Evolutionary conservation across 2,329 filamentous ascomycete species (phyloP).

Genomic region (Trichophyton benhamiae): DNA sequence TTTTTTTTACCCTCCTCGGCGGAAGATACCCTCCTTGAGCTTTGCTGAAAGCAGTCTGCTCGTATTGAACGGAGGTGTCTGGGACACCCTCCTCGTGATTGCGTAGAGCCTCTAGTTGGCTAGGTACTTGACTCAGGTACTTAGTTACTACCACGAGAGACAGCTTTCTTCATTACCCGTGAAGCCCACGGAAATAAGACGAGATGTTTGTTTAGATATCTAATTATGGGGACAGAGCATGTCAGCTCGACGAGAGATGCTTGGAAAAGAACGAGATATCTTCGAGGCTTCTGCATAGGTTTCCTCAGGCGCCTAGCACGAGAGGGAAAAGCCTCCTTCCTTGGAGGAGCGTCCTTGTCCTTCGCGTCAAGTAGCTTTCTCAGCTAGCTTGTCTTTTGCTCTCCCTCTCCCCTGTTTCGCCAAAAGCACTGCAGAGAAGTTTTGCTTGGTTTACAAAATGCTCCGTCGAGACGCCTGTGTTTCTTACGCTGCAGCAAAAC

Average conservation of each 20-base stretch:
- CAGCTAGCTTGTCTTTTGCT: not conserved
- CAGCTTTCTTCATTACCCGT: too few species aligned
- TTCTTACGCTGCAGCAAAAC: not conserved
- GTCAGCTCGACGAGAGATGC: too few species aligned
- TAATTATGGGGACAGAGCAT: too few species aligned
- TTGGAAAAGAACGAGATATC: too few species aligned
- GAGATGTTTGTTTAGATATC: too few species aligned
- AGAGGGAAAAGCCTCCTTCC: not conserved
- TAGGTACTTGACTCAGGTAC: too few species aligned
- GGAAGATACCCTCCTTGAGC: not conserved
- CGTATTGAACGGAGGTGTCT: not conserved
- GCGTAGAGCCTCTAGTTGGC: not conserved
- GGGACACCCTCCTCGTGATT: not conserved
- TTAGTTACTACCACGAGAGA: too few species aligned
- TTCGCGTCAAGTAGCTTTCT: slow-evolving; percentile 4
- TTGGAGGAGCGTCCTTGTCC: not conserved
- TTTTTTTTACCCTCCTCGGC: not conserved
- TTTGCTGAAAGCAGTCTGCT: not conserved
- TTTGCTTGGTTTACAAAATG: slow-evolving; percentile 1
- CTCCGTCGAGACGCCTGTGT: not conserved
- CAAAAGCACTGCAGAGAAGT: not conserved
- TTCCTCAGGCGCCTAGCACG: not conserved
- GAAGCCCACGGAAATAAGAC: too few species aligned
- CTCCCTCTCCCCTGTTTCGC: not conserved
- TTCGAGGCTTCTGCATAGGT: too few species aligned